Conservation (phyloP, 2,329 filamentous ascomycete species). For the Phaeosphaeria sp. region DNA sequence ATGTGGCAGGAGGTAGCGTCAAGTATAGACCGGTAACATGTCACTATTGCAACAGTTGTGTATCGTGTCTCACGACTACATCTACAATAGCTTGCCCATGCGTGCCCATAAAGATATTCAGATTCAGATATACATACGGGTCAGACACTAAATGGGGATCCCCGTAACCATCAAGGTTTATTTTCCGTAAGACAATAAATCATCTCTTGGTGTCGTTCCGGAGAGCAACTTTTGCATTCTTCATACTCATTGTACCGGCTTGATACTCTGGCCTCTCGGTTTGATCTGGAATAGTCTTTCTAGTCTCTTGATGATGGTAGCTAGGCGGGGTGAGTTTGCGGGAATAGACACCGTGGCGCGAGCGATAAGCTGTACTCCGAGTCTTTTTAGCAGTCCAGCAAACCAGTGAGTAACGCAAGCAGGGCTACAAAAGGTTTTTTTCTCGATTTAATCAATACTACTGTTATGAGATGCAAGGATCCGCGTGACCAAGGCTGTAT, state of each 20-base stretch:
- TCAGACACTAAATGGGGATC: not conserved
- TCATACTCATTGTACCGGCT: constrained; percentile 7
- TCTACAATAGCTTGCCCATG: too few relatives aligned
- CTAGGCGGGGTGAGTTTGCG: constrained; percentile 1
- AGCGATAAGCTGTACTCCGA: constrained; percentile 4
- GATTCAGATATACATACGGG: too few relatives aligned
- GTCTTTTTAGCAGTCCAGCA: too few relatives aligned
- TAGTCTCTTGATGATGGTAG: constrained; percentile 1
- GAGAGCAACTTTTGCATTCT: constrained; percentile 6
- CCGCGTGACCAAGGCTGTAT: not conserved
- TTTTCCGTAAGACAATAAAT: constrained; percentile 5
- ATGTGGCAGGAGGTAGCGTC: not conserved
- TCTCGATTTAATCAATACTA: not conserved
- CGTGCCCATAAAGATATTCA: too few relatives aligned
- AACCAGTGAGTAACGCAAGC: constrained; percentile 3
- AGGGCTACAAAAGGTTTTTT: constrained; percentile 6
- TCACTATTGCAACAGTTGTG: too few relatives aligned
- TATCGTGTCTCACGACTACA: too few relatives aligned
- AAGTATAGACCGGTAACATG: not conserved
- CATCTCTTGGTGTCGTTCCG: constrained; percentile 4
- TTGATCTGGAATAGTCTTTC: constrained; percentile 11
- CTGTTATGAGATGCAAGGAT: not conserved
- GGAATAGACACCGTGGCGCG: constrained; percentile 4
- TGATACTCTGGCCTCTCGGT: constrained; percentile 5
- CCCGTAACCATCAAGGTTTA: not conserved